Evolutionary conservation across 164 flowering plant species (phyloP), one percentile per base, ranked within the genome.

Genomic region (Chimonanthus salicifolius): DNA sequence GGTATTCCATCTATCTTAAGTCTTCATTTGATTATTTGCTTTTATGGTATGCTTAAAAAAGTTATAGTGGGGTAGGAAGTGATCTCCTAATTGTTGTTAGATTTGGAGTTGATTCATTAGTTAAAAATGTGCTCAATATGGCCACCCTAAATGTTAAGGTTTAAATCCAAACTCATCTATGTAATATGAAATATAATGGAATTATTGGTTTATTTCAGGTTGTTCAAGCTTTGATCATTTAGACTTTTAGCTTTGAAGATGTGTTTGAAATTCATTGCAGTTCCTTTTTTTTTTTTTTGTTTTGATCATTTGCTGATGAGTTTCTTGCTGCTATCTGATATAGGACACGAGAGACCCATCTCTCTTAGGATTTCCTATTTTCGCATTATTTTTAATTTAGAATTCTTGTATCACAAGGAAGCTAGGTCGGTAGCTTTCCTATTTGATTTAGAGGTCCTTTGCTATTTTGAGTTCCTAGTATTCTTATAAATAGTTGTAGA

Each of bases 1-100:
- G 88, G 97, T 91, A 64, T 74, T 89, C 66, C 45, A 69, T 64
- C 13, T n/a, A 71, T 20, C 16, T 69, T 68, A 11, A 20, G n/a
- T 10, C 51, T 51, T 62, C 9, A 4, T n/a, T 63, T 63, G 8
- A 33, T 33, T 63, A 63, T 63, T 63, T 63, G 66, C 13, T 63
- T 54, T 63, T 63, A 6, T 33, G 66, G 46, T 20, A 10, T 33
- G 20, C 44, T 20, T 18, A 11, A 63, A 63, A 63, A 63, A 0
- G 33, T 63, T 33, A 43, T 54, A 11, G 21, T 33, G 13, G 3
- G 13, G 44, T 33, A 18, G 18, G 33, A 8, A 5, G 8, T 0
- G 4, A 44, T 63, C 46, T 46, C 6, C 47, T 5, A 44, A 46
- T 16, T 10, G 4, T 66, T 44, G 47, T 4, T 46, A 44, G 16